Base-by-base conservation (phyloP, 2,329 filamentous ascomycete genomes). In the Fusarium irregulare region DNA sequence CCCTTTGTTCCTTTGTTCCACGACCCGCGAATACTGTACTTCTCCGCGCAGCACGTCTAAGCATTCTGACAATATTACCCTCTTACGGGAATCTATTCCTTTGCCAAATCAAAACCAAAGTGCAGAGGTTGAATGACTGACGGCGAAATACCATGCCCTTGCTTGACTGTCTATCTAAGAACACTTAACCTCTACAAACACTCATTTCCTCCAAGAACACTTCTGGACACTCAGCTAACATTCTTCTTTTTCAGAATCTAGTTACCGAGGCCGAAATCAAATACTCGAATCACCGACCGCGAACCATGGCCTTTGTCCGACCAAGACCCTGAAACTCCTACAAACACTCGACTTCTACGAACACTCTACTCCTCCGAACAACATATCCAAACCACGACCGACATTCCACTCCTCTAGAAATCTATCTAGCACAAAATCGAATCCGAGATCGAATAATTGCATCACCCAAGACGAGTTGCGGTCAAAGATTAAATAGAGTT, bases 401-500 rank as follows among this genome's bases (percentile, higher is more conserved):
- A 37, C 18, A n/a, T n/a, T 4, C 3, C 2, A 4, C 1, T 37
- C 18, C 34, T n/a, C 18, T 7, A 37, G 10, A 37, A 37, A 37
- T n/a, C 18, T 5, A 37, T n/a, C 34, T 11, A n/a, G 18, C 18
- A n/a, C 34, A 2, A n/a, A n/a, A 12, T 12, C 13, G 4, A 27
- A 21, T 5, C 41, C 18, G 12, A 25, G 14, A 27, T 16, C 7
- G 11, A 53, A 45, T 7, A 49, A 20, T 21, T 6, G 9, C 28
- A 21, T 55, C 20, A 18, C 34, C 45, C 42, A 44, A 49, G 45
- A 42, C 7, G 10, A 20, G 10, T 20, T 8, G 13, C 21, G 23
- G 28, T 44, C 18, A 23, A 50, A 62, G 16, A 62, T 66, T 56
- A 58, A 63, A 54, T 41, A 21, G 34, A 53, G 56, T 51, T 45